Evolutionary conservation across 2,329 filamentous ascomycete genomes (phyloP).

Genomic region (Curvularia verruculosa): DNA sequence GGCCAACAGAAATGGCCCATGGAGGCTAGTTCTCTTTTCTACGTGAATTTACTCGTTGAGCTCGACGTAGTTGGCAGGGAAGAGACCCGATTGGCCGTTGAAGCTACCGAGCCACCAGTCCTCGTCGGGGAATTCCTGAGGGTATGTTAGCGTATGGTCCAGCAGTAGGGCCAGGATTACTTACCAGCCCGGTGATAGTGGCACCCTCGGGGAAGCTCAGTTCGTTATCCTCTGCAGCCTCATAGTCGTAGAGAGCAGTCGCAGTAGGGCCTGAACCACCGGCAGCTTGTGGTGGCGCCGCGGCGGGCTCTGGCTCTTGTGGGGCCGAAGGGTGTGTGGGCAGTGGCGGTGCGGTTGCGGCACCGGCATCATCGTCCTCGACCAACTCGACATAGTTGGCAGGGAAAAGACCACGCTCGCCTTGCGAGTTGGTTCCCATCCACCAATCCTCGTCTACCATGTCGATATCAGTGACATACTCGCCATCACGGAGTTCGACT

Average conservation of each 20-base stretch:
- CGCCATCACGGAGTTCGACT: conserved; percentile 86
- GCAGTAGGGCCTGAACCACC: conserved; percentile 68
- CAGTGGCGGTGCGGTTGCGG: conserved; percentile 43
- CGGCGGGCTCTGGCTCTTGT: conserved; percentile 41
- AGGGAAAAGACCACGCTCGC: conserved; percentile 90
- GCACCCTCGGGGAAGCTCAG: conserved; percentile 88
- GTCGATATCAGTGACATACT: conserved; percentile 88
- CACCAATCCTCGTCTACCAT: conserved; percentile 99
- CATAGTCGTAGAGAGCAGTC: conserved; percentile 91
- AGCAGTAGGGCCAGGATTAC: conserved; percentile 39
- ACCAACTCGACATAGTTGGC: conserved; percentile 95
- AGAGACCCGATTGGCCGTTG: conserved; percentile 79
- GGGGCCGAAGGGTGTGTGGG: conserved; percentile 52
- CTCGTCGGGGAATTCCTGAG: conserved; percentile 90
- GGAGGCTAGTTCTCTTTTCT: conserved; percentile 5
- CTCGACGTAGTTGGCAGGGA: conserved; percentile 64
- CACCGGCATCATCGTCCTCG: conserved; percentile 57
- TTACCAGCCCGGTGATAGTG: conserved; percentile 77
- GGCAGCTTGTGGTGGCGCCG: conserved; percentile 41
- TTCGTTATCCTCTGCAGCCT: conserved; percentile 92
- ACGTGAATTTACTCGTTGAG: conserved; percentile 28
- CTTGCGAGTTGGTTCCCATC: conserved; percentile 87
- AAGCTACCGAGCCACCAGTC: conserved; percentile 98
- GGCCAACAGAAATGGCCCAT: neutral
- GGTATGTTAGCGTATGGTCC: conserved; percentile 33